Conservation (phyloP, 306 rosid species). For the Biancaea sappan region DNA sequence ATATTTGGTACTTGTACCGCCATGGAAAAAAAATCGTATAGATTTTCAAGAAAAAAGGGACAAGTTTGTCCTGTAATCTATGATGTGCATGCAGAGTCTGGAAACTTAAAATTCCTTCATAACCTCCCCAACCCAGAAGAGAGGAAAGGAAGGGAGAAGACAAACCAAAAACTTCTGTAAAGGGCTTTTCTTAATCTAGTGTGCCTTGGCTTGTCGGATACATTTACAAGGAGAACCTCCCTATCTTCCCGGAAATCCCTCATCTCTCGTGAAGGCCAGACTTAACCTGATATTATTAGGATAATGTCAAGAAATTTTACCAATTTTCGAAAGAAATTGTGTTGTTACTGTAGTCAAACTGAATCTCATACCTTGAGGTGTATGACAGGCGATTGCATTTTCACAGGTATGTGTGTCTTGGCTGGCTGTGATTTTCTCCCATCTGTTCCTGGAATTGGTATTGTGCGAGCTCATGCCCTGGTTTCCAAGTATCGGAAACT, state of each 20-base stretch:
- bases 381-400: background rate
- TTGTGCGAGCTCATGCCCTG: slow-evolving; percentile 76
- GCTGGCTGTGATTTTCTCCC: slow-evolving; percentile 99
- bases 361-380: background rate
- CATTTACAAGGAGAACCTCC: slow-evolving; percentile 1
- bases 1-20: background rate
- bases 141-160: background rate
- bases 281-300: background rate
- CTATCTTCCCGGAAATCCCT: background rate
- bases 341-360: slow-evolving; percentile 1
- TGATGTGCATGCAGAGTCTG: slow-evolving; percentile 10
- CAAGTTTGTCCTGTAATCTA: background rate
- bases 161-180: background rate
- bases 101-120: background rate
- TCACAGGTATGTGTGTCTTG: slow-evolving; percentile 86
- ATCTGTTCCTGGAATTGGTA: slow-evolving; percentile 96
- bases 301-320: background rate
- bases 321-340: background rate
- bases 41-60: background rate
- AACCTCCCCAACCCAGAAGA: background rate
- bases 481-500: slow-evolving; percentile 80
- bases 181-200: background rate
- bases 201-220: slow-evolving; percentile 10
- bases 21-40: slow-evolving; percentile 1
- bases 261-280: background rate